Evolutionary conservation across 2,329 filamentous ascomycete species (phyloP).

Genomic region (Emergomyces africanus): DNA sequence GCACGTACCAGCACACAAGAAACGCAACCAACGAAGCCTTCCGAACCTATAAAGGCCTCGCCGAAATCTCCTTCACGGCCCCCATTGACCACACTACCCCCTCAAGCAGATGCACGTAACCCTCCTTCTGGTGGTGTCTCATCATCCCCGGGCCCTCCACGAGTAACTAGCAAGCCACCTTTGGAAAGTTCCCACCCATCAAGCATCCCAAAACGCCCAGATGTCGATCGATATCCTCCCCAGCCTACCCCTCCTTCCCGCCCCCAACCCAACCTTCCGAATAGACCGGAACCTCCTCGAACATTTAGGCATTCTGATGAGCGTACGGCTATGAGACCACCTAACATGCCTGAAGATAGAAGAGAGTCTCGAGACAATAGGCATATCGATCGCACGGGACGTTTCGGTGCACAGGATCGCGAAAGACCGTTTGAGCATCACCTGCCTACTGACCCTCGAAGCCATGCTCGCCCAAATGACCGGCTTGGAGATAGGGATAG

Average conservation of each 20-base stretch:
- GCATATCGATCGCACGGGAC: constrained; percentile 23
- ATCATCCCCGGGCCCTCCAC: neutral
- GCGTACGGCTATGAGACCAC: constrained; percentile 24
- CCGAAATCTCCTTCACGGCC: neutral
- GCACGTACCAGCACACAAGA: constrained; percentile 6
- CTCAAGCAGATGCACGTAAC: neutral
- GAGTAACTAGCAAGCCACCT: constrained; percentile 8
- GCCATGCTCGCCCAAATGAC: constrained; percentile 24
- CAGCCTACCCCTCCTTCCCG: constrained; percentile 15
- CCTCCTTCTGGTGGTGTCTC: neutral
- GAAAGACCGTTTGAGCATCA: constrained; percentile 23
- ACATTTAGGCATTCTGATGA: constrained; percentile 24
- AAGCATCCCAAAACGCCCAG: constrained; percentile 27
- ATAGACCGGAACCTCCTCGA: constrained; percentile 20
- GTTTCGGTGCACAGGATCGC: constrained; percentile 26
- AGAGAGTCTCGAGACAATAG: constrained; percentile 22
- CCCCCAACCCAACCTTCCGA: constrained; percentile 25
- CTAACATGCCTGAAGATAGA: constrained; percentile 27
- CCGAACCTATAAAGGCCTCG: neutral
- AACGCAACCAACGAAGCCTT: neutral
- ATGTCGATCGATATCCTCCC: constrained; percentile 22
- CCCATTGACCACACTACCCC: neutral
- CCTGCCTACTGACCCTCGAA: constrained; percentile 18
- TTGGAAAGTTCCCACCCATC: constrained; percentile 18
- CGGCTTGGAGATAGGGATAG: constrained; percentile 18